Conservation (phyloP, 1,139 yeast genomes). For the Chernovozyma aurita region DNA sequence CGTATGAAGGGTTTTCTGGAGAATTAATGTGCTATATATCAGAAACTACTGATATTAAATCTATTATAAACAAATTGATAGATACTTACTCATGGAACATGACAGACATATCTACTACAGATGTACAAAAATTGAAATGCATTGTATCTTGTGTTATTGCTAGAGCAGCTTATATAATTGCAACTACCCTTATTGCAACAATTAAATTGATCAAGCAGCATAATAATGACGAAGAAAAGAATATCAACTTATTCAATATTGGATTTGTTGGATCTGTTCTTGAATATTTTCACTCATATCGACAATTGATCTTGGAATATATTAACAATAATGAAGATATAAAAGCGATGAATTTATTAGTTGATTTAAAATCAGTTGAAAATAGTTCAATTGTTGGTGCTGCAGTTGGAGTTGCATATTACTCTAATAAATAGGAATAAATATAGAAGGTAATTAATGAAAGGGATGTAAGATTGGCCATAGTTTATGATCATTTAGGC, state of each 20-base stretch:
- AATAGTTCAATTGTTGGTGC: constrained; percentile 46
- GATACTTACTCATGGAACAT: constrained; percentile 20
- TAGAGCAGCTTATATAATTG: constrained; percentile 40
- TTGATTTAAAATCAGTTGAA: constrained; percentile 36
- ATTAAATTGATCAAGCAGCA: constrained; percentile 31
- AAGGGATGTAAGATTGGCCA: too few species aligned
- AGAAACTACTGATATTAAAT: constrained; percentile 22
- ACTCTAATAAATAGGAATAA: constrained; percentile 8
- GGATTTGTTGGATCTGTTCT: constrained; percentile 47
- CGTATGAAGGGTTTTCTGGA: constrained; percentile 38
- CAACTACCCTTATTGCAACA: constrained; percentile 32
- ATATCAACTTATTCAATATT: constrained; percentile 14
- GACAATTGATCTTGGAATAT: constrained; percentile 24
- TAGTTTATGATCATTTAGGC: not conserved
- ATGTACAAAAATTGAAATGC: constrained; percentile 23
- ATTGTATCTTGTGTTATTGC: constrained; percentile 27
- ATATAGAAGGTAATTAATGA: not conserved
- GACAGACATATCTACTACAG: constrained; percentile 17
- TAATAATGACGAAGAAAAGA: constrained; percentile 14
- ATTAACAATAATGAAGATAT: constrained; percentile 29
- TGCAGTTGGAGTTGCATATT: constrained; percentile 46
- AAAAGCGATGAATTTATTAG: constrained; percentile 22
- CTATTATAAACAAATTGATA: constrained; percentile 19
- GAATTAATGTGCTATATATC: constrained; percentile 36
- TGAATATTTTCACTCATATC: constrained; percentile 31